A percentile compares a stretch with the other conserved stretches of the same genome.
Evolutionary conservation across 768 basidiomycete species (phyloP).

Genomic region (Mrakia gelida): DNA sequence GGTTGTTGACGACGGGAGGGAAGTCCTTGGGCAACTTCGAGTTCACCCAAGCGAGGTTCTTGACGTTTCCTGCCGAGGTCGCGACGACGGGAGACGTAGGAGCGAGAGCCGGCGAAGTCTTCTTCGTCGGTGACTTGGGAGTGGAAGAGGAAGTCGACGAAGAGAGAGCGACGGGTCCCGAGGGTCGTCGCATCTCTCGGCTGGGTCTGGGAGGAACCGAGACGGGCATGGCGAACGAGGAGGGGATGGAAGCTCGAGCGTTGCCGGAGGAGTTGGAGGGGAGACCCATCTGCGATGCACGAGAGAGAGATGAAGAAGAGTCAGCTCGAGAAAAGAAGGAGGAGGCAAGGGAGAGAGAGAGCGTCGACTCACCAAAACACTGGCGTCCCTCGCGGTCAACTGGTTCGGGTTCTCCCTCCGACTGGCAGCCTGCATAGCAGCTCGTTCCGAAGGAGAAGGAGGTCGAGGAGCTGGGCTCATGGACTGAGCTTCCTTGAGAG

Average conservation of each 20-base stretch:
- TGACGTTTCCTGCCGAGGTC: background rate
- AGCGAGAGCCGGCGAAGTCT: too few relatives aligned
- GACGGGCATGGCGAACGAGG: slow-evolving; percentile 20
- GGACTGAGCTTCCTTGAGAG: slow-evolving; percentile 86
- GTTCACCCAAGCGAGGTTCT: slow-evolving; percentile 52
- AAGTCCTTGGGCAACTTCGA: slow-evolving; percentile 60
- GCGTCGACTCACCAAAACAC: slow-evolving; percentile 57
- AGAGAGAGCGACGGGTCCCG: background rate
- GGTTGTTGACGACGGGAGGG: slow-evolving; percentile 47
- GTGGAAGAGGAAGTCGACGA: too few relatives aligned
- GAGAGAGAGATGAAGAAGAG: background rate
- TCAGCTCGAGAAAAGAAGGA: too few relatives aligned
- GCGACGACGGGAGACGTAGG: background rate
- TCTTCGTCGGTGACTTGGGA: background rate
- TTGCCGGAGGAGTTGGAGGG: background rate
- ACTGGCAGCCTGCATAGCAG: slow-evolving; percentile 79
- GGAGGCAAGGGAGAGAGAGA: background rate
- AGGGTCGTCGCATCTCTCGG: slow-evolving; percentile 53
- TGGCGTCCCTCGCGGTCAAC: slow-evolving; percentile 65
- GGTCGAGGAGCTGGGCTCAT: slow-evolving; percentile 95
- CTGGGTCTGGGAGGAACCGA: slow-evolving; percentile 62
- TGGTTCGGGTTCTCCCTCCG: slow-evolving; percentile 80
- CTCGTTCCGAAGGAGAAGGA: slow-evolving; percentile 81
- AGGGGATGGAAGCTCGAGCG: background rate
- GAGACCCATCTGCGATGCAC: background rate